Conservation (phyloP, 345 rosid genomes). For the Citrus inodora region DNA sequence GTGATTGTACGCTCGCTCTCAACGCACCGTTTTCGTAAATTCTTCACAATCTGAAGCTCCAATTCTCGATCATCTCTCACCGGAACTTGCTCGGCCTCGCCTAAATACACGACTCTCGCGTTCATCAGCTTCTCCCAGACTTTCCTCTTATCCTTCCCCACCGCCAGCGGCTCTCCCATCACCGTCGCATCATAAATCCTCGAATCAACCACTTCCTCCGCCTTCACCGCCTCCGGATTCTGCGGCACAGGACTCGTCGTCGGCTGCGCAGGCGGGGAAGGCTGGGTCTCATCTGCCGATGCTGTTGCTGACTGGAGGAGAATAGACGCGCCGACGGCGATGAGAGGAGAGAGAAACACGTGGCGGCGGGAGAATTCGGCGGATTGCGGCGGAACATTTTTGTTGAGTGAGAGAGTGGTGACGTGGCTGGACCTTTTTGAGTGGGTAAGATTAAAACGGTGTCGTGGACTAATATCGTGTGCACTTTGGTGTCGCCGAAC, state of each 20-base stretch:
- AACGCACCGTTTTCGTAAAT: conserved; percentile 45
- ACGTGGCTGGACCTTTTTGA: conserved; percentile 14
- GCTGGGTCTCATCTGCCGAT: conserved; percentile 18
- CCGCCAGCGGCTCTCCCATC: conserved; percentile 90
- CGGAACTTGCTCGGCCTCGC: conserved; percentile 93
- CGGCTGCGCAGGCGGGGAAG: neutral
- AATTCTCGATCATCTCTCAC: conserved; percentile 66
- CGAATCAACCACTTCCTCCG: conserved; percentile 36
- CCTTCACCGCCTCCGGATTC: neutral
- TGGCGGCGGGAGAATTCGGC: conserved; percentile 29
- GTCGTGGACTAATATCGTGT: neutral
- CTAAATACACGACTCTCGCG: conserved; percentile 76
- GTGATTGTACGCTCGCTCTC: conserved; percentile 57
- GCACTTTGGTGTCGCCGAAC: neutral
- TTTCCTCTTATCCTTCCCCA: conserved; percentile 74
- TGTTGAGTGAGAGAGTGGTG: neutral
- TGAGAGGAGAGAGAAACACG: conserved; percentile 42
- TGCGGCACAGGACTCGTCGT: neutral
- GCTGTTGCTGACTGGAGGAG: conserved; percentile 17
- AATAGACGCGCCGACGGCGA: conserved; percentile 25
- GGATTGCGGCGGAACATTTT: neutral
- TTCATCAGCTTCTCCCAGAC: conserved; percentile 87
- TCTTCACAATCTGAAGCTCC: conserved; percentile 76
- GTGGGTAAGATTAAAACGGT: neutral
- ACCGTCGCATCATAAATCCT: conserved; percentile 84